Percentiles rank a stretch among this genome's conserved stretches.
Evolutionary conservation across 805 yeast genomes (phyloP).

Genomic region (Maudiozyma turicensis): DNA sequence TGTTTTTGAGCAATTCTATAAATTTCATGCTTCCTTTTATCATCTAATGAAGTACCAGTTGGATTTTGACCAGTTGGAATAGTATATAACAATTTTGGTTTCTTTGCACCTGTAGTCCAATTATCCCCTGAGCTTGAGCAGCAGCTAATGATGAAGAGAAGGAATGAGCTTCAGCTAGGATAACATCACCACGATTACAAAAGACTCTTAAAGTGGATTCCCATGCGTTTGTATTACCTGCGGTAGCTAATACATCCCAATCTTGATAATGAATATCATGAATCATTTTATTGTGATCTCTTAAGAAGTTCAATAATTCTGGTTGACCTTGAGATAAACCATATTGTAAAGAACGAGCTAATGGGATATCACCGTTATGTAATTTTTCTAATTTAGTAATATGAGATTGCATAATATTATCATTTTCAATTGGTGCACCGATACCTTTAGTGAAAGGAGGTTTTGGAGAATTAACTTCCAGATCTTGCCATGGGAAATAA

Average conservation of each 20-base stretch:
- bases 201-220: slow-evolving; percentile 75
- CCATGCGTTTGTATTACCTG: slow-evolving; percentile 89
- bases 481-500: slow-evolving; percentile 82
- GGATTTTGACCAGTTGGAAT: slow-evolving; percentile 98
- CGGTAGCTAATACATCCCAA: slow-evolving; percentile 64
- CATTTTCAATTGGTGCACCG: slow-evolving; percentile 41
- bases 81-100: slow-evolving; percentile 82
- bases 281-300: slow-evolving; percentile 58
- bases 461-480: slow-evolving; percentile 60
- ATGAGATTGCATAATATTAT: slow-evolving; percentile 24
- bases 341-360: slow-evolving; percentile 83
- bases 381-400: slow-evolving; percentile 32
- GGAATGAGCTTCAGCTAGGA: slow-evolving; percentile 71
- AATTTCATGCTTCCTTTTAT: slow-evolving; percentile 66
- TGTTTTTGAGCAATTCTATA: slow-evolving; percentile 75
- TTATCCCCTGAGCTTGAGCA: slow-evolving; percentile 62
- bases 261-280: slow-evolving; percentile 42
- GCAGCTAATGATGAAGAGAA: slow-evolving; percentile 82
- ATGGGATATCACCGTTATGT: slow-evolving; percentile 53
- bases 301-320: slow-evolving; percentile 56
- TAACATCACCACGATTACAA: slow-evolving; percentile 68
- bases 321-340: slow-evolving; percentile 79
- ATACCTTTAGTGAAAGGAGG: slow-evolving; percentile 77
- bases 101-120: slow-evolving; percentile 57
- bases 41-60: slow-evolving; percentile 76